Conservation (phyloP, 2,329 filamentous ascomycete species). For the Fusarium sp. region DNA sequence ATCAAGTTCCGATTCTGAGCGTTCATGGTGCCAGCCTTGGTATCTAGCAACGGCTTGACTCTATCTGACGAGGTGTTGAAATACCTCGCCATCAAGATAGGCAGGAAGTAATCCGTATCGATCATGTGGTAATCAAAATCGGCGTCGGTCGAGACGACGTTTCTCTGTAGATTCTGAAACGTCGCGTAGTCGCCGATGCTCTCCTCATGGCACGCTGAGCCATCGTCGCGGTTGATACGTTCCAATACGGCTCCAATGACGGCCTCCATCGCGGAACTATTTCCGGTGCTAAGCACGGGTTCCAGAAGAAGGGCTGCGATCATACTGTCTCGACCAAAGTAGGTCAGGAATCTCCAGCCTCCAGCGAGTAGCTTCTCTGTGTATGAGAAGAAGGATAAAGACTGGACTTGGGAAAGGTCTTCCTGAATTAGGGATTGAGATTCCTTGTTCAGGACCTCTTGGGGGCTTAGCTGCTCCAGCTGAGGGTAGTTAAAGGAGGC, state of each 20-base stretch:
- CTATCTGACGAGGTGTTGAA: slow-evolving; percentile 60
- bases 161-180: slow-evolving; percentile 66
- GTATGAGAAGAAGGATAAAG: slow-evolving; percentile 72
- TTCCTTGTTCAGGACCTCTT: slow-evolving; percentile 61
- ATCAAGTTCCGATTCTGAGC: slow-evolving; percentile 63
- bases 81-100: slow-evolving; percentile 68
- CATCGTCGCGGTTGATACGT: slow-evolving; percentile 69
- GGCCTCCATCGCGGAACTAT: slow-evolving; percentile 68
- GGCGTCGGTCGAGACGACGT: slow-evolving; percentile 63
- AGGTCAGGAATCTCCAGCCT: slow-evolving; percentile 74
- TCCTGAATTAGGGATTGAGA: slow-evolving; percentile 59
- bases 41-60: slow-evolving; percentile 51
- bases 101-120: slow-evolving; percentile 72
- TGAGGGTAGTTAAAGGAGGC: slow-evolving; percentile 73
- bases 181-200: slow-evolving; percentile 75
- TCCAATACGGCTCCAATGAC: slow-evolving; percentile 71
- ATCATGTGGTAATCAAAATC: slow-evolving; percentile 71
- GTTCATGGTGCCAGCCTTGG: slow-evolving; percentile 59
- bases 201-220: slow-evolving; percentile 73
- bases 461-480: slow-evolving; percentile 62
- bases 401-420: slow-evolving; percentile 19
- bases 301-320: slow-evolving; percentile 69
- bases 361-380: slow-evolving; percentile 72
- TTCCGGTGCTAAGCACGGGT: slow-evolving; percentile 66
- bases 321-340: slow-evolving; percentile 75